Percentiles rank a stretch among this genome's conserved stretches.
phyloP scores from a whole-genome alignment of 345 rosid species.

The Salix viminalis region DNA sequence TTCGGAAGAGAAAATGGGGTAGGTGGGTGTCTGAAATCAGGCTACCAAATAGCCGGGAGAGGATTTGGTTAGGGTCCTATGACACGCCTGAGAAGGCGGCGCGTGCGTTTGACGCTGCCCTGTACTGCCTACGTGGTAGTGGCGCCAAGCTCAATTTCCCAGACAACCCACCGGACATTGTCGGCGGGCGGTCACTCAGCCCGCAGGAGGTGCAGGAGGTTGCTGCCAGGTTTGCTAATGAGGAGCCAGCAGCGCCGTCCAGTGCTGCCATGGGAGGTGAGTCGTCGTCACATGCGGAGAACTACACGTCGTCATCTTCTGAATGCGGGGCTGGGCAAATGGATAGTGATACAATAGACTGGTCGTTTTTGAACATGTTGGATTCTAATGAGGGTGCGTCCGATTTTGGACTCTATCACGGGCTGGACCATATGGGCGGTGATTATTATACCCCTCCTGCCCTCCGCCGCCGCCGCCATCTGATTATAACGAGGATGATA shows the following conservation, averaged over 20 bases:
- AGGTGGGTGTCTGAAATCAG: slow-evolving; percentile 93
- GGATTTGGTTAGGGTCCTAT: slow-evolving; percentile 87
- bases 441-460: not conserved
- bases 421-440: slow-evolving; percentile 13
- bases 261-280: not conserved
- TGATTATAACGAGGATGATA: slow-evolving; percentile 11
- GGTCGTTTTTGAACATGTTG: slow-evolving; percentile 39
- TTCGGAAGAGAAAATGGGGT: slow-evolving; percentile 88
- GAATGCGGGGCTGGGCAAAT: slow-evolving; percentile 1
- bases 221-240: slow-evolving; percentile 52
- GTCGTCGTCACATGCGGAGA: not conserved
- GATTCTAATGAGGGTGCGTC: slow-evolving; percentile 18
- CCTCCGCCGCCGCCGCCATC: not conserved
- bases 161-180: slow-evolving; percentile 44
- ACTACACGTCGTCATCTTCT: slow-evolving; percentile 14
- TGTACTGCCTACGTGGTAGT: slow-evolving; percentile 60
- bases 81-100: slow-evolving; percentile 80
- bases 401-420: slow-evolving; percentile 26
- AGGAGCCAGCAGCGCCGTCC: slow-evolving; percentile 8
- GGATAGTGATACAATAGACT: slow-evolving; percentile 30
- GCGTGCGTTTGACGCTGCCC: slow-evolving; percentile 88
- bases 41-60: slow-evolving; percentile 81
- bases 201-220: slow-evolving; percentile 54
- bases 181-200: slow-evolving; percentile 35
- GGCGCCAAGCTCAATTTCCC: slow-evolving; percentile 72